Evolutionary conservation across 2,329 filamentous ascomycete genomes (phyloP).

Genomic region (Pseudogymnoascus verrucosus): DNA sequence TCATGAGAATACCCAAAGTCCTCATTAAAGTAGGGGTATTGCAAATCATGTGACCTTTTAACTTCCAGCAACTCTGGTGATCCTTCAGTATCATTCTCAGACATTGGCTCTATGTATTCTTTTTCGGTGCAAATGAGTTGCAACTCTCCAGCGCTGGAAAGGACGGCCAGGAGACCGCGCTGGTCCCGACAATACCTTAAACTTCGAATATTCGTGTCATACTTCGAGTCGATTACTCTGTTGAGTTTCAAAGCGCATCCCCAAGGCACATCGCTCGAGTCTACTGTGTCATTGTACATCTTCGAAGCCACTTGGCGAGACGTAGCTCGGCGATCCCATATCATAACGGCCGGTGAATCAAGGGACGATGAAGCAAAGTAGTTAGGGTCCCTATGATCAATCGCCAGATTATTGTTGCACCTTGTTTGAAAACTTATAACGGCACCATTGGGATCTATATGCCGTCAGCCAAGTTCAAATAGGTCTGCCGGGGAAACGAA

Average conservation of each 20-base stretch:
- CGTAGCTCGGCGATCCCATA: constrained; percentile 69
- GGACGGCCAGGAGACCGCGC: constrained; percentile 50
- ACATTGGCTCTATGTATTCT: constrained; percentile 39
- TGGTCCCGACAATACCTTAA: constrained; percentile 57
- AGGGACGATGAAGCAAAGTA: constrained; percentile 76
- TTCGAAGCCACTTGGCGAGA: constrained; percentile 44
- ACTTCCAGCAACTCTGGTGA: constrained; percentile 54
- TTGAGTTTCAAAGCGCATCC: constrained; percentile 52
- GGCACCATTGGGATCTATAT: constrained; percentile 40
- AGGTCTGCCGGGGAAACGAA: constrained; percentile 29
- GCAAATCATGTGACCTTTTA: constrained; percentile 52
- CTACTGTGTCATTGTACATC: constrained; percentile 48
- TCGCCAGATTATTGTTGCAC: constrained; percentile 64
- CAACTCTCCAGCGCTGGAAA: constrained; percentile 56
- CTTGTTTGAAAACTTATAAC: constrained; percentile 56
- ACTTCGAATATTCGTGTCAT: constrained; percentile 53
- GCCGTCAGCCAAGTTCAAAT: constrained; percentile 17
- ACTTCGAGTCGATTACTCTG: constrained; percentile 44
- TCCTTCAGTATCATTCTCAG: constrained; percentile 38
- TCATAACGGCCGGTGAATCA: constrained; percentile 64
- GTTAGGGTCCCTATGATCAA: constrained; percentile 73
- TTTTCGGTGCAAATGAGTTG: constrained; percentile 52
- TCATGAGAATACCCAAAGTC: constrained; percentile 37
- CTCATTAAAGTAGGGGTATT: constrained; percentile 46
- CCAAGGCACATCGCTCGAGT: constrained; percentile 55